phyloP scores from a whole-genome alignment of 2,329 filamentous ascomycete genomes.

The Paecilomyces dactylethromorphus region DNA sequence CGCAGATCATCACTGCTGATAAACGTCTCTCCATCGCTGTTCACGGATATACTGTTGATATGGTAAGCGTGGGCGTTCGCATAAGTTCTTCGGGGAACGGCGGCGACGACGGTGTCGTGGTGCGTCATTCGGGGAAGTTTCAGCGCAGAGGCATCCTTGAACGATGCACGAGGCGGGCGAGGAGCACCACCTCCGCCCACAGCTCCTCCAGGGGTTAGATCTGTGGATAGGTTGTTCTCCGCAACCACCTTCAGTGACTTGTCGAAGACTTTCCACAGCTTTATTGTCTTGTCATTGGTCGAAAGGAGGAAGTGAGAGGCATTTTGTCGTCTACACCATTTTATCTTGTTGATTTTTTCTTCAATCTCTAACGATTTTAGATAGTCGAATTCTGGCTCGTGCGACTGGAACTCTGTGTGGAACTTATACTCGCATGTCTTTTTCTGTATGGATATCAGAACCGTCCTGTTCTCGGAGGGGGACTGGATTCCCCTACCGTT shows the following conservation, averaged over 20 bases:
- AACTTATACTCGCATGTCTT: slow-evolving; percentile 99
- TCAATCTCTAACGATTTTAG: slow-evolving; percentile 98
- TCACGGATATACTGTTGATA: slow-evolving; percentile 99
- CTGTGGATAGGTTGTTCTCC: slow-evolving; percentile 95
- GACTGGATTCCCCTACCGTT: slow-evolving; percentile 56
- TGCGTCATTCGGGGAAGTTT: slow-evolving; percentile 95
- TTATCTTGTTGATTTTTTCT: slow-evolving; percentile 99
- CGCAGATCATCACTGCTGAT: slow-evolving; percentile 97
- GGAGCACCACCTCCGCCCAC: slow-evolving; percentile 72
- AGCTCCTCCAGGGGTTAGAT: slow-evolving; percentile 70
- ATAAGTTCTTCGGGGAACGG: slow-evolving; percentile 91
- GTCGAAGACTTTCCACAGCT: slow-evolving; percentile 99
- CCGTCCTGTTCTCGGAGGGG: not conserved
- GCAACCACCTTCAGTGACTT: slow-evolving; percentile 98
- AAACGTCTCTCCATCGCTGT: slow-evolving; percentile 98
- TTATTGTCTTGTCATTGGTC: slow-evolving; percentile 99
- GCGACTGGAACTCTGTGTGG: slow-evolving; percentile 98
- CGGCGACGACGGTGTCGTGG: slow-evolving; percentile 95
- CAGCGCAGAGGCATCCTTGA: slow-evolving; percentile 73
- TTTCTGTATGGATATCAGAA: slow-evolving; percentile 59
- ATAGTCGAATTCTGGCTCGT: slow-evolving; percentile 99
- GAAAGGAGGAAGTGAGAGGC: slow-evolving; percentile 96
- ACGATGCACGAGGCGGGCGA: slow-evolving; percentile 64
- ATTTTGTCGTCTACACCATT: slow-evolving; percentile 98
- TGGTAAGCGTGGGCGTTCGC: slow-evolving; percentile 98